Evolutionary conservation across 2,329 filamentous ascomycete species (phyloP).

Genomic region (Venturia pyrina): DNA sequence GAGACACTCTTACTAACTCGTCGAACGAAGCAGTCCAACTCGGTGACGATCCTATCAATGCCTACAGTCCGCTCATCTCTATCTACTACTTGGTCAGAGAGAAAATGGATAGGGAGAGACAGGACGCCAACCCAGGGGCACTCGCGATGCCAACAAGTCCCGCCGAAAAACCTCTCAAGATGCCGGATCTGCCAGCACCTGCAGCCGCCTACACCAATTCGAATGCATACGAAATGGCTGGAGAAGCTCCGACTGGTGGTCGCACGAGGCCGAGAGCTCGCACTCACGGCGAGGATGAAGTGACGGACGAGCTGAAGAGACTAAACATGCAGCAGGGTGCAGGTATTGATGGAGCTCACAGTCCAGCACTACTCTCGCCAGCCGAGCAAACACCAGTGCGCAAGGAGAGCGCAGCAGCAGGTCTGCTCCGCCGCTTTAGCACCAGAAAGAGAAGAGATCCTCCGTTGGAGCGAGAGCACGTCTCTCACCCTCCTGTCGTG

Average conservation of each 20-base stretch:
- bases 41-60: conserved; percentile 81
- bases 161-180: conserved; percentile 46
- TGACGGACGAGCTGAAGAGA: conserved; percentile 61
- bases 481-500: conserved; percentile 63
- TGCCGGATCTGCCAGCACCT: conserved; percentile 71
- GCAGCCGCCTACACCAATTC: conserved; percentile 84
- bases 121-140: conserved; percentile 49
- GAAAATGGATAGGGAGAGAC: conserved; percentile 72
- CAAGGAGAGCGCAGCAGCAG: conserved; percentile 78
- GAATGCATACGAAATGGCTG: conserved; percentile 74
- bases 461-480: conserved; percentile 16
- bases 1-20: conserved; percentile 74
- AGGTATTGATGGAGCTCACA: conserved; percentile 29
- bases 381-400: conserved; percentile 38
- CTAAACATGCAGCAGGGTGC: conserved; percentile 43
- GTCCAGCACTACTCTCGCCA: conserved; percentile 44
- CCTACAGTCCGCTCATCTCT: conserved; percentile 83
- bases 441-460: conserved; percentile 60
- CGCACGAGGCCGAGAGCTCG: conserved; percentile 75
- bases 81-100: conserved; percentile 95
- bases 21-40: conserved; percentile 77
- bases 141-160: conserved; percentile 39
- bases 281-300: conserved; percentile 91
- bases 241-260: conserved; percentile 77
- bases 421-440: conserved; percentile 80